Percentiles rank a stretch among this genome's conserved stretches.
These are phyloP conservation scores for Lathyrus aphaca DNA, from an alignment of 306 rosid genomes.

Conservation along the genomic window DNA sequence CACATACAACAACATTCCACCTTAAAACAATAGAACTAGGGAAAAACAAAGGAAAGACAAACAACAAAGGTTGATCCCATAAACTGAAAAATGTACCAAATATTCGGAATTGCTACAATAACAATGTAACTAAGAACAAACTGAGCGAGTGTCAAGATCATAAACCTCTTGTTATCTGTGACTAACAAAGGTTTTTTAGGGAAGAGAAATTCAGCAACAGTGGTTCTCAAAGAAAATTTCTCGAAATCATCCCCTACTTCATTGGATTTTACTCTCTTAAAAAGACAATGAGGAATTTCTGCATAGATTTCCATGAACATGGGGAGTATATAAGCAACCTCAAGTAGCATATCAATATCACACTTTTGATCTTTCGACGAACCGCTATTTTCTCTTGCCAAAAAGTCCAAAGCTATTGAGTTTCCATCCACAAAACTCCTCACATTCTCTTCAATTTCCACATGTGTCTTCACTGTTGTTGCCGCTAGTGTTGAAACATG, in stretches of 20 bases:
- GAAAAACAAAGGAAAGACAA: conserved; percentile 84
- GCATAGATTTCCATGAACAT: too few species aligned
- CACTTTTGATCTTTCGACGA: too few species aligned
- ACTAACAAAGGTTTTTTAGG: conserved; percentile 57
- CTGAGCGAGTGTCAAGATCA: conserved; percentile 53
- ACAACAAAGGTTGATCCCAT: conserved; percentile 88
- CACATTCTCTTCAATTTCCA: too few species aligned
- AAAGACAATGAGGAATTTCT: too few species aligned
- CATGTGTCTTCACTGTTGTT: conserved; percentile 87
- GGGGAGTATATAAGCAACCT: too few species aligned
- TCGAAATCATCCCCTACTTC: too few species aligned
- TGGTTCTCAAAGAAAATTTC: conserved; percentile 81
- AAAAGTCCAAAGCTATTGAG: too few species aligned
- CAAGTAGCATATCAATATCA: too few species aligned
- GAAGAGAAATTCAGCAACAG: conserved; percentile 77
- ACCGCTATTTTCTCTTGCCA: too few species aligned
- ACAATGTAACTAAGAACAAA: conserved; percentile 63
- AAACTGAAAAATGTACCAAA: conserved; percentile 92
- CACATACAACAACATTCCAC: too few species aligned
- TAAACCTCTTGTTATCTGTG: conserved; percentile 66
- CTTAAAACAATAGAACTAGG: conserved; percentile 85
- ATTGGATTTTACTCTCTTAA: too few species aligned
- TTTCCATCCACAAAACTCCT: too few species aligned
- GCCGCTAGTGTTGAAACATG: conserved; percentile 81
- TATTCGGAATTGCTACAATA: conserved; percentile 76